phyloP scores from a whole-genome alignment of 2,329 filamentous ascomycete genomes.

The Onygenales sp. region DNA sequence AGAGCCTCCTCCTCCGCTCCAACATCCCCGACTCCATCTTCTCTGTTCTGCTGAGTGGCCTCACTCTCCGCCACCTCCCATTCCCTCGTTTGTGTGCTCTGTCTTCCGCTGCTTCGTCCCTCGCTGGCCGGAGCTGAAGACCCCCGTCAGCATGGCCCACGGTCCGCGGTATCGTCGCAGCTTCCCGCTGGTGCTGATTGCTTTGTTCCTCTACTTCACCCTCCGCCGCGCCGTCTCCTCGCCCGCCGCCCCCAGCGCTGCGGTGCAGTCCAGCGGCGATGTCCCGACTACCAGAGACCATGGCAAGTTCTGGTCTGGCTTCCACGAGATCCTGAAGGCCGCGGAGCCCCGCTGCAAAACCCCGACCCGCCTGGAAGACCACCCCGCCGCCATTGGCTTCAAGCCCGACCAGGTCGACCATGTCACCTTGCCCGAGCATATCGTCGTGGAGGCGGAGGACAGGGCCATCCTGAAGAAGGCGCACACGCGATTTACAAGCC shows the following conservation, averaged over 20 bases:
- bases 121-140: not conserved
- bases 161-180: slow-evolving; percentile 6
- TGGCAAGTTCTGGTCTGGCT: slow-evolving; percentile 10
- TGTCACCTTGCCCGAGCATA: slow-evolving; percentile 10
- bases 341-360: slow-evolving; percentile 10
- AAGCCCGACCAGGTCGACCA: slow-evolving; percentile 10
- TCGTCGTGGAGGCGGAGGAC: slow-evolving; percentile 9
- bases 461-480: slow-evolving; percentile 9
- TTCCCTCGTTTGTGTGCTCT: not conserved
- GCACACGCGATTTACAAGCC: slow-evolving; percentile 8
- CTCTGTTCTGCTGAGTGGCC: too few species aligned
- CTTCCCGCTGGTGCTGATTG: slow-evolving; percentile 4
- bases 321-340: slow-evolving; percentile 11
- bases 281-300: slow-evolving; percentile 6
- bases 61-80: too few species aligned
- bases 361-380: slow-evolving; percentile 9
- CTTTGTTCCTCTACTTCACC: slow-evolving; percentile 5
- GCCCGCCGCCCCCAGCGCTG: slow-evolving; percentile 1
- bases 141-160: slow-evolving; percentile 2
- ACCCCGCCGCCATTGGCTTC: slow-evolving; percentile 10
- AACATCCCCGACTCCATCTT: too few species aligned
- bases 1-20: too few species aligned
- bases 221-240: not conserved
- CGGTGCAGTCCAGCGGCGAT: not conserved
- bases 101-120: not conserved